Evolutionary conservation across 75 land plant genomes (phyloP).

Genomic region (Adiantum capillusveneris): DNA sequence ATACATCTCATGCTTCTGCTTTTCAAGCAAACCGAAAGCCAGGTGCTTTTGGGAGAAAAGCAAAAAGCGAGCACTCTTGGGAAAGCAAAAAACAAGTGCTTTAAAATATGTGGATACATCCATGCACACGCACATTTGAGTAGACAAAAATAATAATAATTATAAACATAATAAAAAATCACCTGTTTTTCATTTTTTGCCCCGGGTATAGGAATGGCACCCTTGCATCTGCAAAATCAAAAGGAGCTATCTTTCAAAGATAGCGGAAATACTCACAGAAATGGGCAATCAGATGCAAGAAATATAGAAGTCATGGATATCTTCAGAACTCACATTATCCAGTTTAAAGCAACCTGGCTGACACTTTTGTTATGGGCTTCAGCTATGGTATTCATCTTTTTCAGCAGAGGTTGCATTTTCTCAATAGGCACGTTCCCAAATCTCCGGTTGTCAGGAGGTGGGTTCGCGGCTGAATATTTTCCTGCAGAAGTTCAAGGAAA

Average conservation of each 20-base stretch:
- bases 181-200: conserved; percentile 14
- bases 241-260: no score
- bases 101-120: neutral
- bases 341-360: conserved; percentile 13
- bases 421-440: conserved; percentile 10
- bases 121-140: neutral
- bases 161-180: neutral
- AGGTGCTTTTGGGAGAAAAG: no score
- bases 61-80: no score
- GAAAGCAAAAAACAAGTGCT: no score
- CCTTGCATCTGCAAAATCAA: conserved; percentile 9
- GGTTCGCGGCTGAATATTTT: conserved; percentile 3
- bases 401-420: conserved; percentile 2
- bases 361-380: conserved; percentile 4
- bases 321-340: conserved; percentile 3
- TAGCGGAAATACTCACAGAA: neutral
- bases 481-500: neutral
- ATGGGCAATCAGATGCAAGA: neutral
- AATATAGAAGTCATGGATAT: no score
- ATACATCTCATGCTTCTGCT: no score
- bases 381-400: conserved; percentile 6
- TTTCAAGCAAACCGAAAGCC: no score
- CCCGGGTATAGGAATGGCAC: conserved; percentile 10
- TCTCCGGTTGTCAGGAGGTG: conserved; percentile 9
- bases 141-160: neutral